Conservation (phyloP, 352 stramenopile genomes). For the Elongisporangium prolatum region DNA sequence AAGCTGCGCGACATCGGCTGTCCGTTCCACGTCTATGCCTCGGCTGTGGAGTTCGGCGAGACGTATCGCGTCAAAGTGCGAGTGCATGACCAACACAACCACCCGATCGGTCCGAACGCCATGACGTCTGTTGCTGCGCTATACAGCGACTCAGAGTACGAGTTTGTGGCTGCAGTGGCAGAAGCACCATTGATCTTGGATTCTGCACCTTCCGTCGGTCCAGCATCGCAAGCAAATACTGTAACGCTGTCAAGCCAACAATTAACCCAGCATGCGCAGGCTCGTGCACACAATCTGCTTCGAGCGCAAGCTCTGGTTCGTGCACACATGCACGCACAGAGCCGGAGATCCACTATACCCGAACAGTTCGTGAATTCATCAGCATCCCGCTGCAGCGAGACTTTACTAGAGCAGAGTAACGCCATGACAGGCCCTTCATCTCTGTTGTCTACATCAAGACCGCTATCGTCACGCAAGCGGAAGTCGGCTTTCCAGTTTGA, state of each 20-base stretch:
- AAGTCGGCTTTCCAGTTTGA: not conserved
- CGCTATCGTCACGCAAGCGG: not conserved
- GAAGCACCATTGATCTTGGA: not conserved
- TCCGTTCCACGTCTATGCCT: conserved; percentile 78
- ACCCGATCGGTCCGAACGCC: conserved; percentile 62
- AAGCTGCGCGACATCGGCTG: conserved; percentile 71
- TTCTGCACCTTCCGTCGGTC: not conserved
- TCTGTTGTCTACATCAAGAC: not conserved
- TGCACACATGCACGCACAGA: conserved; percentile 20
- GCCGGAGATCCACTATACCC: not conserved
- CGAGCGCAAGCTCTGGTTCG: conserved; percentile 24
- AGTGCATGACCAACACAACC: conserved; percentile 71
- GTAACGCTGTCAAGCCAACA: not conserved
- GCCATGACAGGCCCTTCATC: not conserved
- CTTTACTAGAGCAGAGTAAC: not conserved
- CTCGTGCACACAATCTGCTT: conserved; percentile 26
- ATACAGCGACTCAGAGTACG: conserved; percentile 52
- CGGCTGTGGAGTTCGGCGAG: conserved; percentile 49
- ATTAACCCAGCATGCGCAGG: conserved; percentile 14
- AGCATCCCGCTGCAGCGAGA: not conserved
- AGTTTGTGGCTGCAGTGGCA: conserved; percentile 18
- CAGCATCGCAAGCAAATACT: not conserved
- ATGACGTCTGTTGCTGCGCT: conserved; percentile 47
- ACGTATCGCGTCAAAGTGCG: conserved; percentile 75
- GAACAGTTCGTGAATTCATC: too few species aligned